Percentiles rank a stretch among this genome's conserved stretches.
phyloP scores from a whole-genome alignment of 202 grass and related monocot genomes.

The Carex sylvatica region DNA sequence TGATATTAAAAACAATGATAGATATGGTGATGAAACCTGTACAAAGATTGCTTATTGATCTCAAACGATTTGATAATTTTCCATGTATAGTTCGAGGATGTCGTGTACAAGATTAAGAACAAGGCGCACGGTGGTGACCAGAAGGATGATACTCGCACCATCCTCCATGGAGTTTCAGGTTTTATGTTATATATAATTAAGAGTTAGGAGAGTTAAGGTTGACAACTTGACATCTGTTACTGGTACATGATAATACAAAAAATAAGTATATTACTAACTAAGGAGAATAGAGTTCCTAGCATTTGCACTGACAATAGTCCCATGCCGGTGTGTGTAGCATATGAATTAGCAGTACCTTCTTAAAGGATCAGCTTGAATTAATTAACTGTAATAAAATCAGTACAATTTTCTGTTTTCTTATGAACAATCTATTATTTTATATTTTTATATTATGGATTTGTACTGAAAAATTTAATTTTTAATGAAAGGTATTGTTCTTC shows the following conservation, averaged over 20 bases:
- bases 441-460: neutral
- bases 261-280: too few relatives aligned
- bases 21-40: neutral
- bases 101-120: constrained; percentile 29
- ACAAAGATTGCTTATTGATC: neutral
- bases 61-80: neutral
- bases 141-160: constrained; percentile 19
- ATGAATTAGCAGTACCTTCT: neutral
- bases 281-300: neutral
- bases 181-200: neutral
- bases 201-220: too few relatives aligned
- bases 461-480: too few relatives aligned
- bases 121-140: neutral
- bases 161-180: constrained; percentile 30
- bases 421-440: neutral
- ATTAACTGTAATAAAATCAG: neutral
- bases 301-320: neutral
- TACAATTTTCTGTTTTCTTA: neutral
- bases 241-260: too few relatives aligned
- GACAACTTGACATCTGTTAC: too few relatives aligned
- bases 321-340: neutral
- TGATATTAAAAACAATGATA: neutral
- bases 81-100: constrained; percentile 23
- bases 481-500: constrained; percentile 27
- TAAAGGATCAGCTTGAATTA: neutral